Percentiles rank a stretch among this genome's conserved stretches.
phyloP scores from a whole-genome alignment of 208 protist genomes.

The Acanthamoeba sp. region DNA sequence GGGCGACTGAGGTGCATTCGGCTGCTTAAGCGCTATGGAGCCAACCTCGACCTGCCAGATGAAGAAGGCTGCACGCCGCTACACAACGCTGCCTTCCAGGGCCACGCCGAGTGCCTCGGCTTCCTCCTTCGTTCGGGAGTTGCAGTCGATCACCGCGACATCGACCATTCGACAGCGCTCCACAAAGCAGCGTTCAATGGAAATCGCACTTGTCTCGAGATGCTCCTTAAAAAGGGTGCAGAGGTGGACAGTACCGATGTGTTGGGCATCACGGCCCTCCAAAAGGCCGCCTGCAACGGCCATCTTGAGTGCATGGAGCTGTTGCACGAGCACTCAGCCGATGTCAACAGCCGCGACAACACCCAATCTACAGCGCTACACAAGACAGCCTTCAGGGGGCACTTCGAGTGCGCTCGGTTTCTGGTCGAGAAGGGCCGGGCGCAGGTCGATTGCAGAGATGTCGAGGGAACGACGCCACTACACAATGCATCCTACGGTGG shows the following conservation, averaged over 20 bases:
- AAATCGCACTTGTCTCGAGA: not conserved
- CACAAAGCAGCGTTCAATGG: constrained; percentile 33
- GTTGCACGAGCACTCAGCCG: not conserved
- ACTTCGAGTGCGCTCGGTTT: not conserved
- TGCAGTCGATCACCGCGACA: not conserved
- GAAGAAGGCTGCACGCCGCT: constrained; percentile 36
- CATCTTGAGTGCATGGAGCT: constrained; percentile 20
- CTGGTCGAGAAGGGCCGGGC: not conserved
- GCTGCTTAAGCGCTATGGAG: not conserved
- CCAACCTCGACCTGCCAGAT: not conserved
- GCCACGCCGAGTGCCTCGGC: constrained; percentile 6
- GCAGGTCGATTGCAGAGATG: constrained; percentile 8
- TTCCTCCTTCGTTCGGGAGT: not conserved
- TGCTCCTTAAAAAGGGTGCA: not conserved
- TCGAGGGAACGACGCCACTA: not conserved
- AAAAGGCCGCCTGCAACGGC: constrained; percentile 30
- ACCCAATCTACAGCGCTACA: constrained; percentile 25
- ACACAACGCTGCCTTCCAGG: constrained; percentile 15
- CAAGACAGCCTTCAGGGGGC: constrained; percentile 1
- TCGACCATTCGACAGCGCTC: not conserved
- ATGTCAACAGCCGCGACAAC: constrained; percentile 1
- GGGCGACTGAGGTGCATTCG: not conserved
- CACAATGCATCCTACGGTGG: constrained; percentile 13
- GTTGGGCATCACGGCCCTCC: constrained; percentile 14
- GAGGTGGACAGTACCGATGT: not conserved